Evolutionary conservation across 257 asterid species (phyloP).

Genomic region (Forsythia suspensa): DNA sequence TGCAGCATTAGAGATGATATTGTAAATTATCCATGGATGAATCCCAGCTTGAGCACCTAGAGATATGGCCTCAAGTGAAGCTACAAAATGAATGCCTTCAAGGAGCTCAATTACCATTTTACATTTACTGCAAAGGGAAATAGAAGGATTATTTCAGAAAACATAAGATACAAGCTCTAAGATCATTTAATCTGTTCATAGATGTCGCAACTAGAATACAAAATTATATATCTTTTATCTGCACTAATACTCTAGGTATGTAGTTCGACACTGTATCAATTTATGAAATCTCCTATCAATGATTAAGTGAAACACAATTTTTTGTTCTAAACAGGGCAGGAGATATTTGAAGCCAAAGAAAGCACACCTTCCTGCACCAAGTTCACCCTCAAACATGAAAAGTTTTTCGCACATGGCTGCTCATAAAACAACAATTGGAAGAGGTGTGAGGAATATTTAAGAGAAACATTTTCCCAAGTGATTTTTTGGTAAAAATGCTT

Average conservation of each 20-base stretch:
- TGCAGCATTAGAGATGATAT: conserved; percentile 95
- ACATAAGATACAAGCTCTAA: conserved; percentile 3
- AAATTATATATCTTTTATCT: neutral
- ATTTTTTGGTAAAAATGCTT: conserved; percentile 13
- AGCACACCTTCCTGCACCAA: conserved; percentile 88
- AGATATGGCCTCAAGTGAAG: conserved; percentile 91
- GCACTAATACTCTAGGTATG: neutral
- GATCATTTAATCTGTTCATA: neutral
- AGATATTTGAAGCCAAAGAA: conserved; percentile 23
- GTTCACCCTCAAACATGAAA: conserved; percentile 66
- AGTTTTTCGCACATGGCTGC: conserved; percentile 81
- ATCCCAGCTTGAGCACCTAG: conserved; percentile 89
- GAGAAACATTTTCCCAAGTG: neutral
- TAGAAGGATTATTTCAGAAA: conserved; percentile 15
- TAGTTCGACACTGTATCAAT: neutral
- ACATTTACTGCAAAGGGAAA: conserved; percentile 62
- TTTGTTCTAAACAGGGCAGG: conserved; percentile 6
- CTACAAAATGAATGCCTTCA: conserved; percentile 91
- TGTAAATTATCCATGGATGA: conserved; percentile 88
- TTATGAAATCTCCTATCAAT: neutral
- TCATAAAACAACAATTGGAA: conserved; percentile 32
- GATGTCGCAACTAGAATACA: conserved; percentile 3
- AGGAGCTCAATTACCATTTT: conserved; percentile 93
- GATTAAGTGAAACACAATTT: conserved; percentile 5
- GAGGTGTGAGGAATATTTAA: conserved; percentile 12